Evolutionary conservation across 768 basidiomycete genomes (phyloP).

Genomic region (Candolleomyces aberdarensis): DNA sequence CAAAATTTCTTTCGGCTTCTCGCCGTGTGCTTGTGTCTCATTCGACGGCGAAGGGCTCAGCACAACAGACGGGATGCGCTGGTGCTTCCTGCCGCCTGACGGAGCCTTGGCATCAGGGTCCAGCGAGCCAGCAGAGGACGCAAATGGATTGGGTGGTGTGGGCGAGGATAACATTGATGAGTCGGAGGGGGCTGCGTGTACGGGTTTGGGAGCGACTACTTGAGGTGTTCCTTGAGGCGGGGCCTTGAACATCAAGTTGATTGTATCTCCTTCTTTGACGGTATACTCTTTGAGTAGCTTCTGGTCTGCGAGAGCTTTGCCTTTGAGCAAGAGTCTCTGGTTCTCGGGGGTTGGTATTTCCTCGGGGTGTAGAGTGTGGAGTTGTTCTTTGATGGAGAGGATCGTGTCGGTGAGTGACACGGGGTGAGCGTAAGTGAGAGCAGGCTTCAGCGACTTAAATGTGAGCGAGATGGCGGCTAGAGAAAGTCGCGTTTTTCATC

Average conservation of each 20-base stretch:
- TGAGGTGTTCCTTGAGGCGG: slow-evolving; percentile 39
- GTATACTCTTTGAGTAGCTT: slow-evolving; percentile 92
- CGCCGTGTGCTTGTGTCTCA: slow-evolving; percentile 31
- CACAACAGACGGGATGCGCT: slow-evolving; percentile 74
- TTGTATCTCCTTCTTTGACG: slow-evolving; percentile 72
- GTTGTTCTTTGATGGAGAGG: slow-evolving; percentile 70
- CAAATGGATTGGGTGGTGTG: slow-evolving; percentile 19
- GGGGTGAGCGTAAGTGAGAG: slow-evolving; percentile 67
- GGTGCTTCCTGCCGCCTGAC: slow-evolving; percentile 42
- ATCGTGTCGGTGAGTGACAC: slow-evolving; percentile 84
- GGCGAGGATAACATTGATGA: not conserved
- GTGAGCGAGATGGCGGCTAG: slow-evolving; percentile 61
- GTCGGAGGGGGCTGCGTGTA: slow-evolving; percentile 1
- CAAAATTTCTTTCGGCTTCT: slow-evolving; percentile 52
- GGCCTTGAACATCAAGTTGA: slow-evolving; percentile 87
- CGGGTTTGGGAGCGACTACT: slow-evolving; percentile 16
- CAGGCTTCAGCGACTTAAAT: slow-evolving; percentile 91
- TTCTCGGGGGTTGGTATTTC: slow-evolving; percentile 71
- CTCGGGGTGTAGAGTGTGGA: slow-evolving; percentile 53
- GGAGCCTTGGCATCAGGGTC: slow-evolving; percentile 22
- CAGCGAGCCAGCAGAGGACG: slow-evolving; percentile 19
- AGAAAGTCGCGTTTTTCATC: not conserved
- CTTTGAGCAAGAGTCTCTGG: slow-evolving; percentile 88
- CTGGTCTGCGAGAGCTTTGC: slow-evolving; percentile 86
- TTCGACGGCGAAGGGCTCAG: slow-evolving; percentile 72